These are phyloP conservation scores for Oropetium thomaeum DNA, from an alignment of 176 grass and related monocot genomes.

Conservation along the genomic window DNA sequence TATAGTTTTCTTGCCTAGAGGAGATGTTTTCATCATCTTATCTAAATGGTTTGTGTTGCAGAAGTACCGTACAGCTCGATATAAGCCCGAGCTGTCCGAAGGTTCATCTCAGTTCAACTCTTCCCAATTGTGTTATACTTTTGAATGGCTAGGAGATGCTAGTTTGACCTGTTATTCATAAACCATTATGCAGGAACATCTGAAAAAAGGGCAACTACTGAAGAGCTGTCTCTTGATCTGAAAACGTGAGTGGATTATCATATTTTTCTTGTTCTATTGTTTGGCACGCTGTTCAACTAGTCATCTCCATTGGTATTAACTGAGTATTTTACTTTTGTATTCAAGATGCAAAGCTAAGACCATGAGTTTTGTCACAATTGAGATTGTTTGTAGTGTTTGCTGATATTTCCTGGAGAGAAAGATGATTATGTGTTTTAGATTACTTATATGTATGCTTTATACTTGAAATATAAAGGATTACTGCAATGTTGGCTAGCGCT, in stretches of 20 bases:
- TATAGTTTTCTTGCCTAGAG: constrained; percentile 11
- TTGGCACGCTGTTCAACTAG: neutral
- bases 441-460: neutral
- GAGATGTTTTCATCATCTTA: constrained; percentile 21
- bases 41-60: constrained; percentile 39
- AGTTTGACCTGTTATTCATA: constrained; percentile 8
- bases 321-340: constrained; percentile 15
- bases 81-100: constrained; percentile 71
- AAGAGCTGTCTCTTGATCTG: constrained; percentile 60
- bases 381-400: neutral
- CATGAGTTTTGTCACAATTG: neutral
- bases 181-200: constrained; percentile 49
- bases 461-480: neutral
- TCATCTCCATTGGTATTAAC: constrained; percentile 10
- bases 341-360: neutral
- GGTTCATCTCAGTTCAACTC: constrained; percentile 44
- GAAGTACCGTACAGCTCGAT: constrained; percentile 88
- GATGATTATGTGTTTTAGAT: constrained; percentile 2
- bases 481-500: neutral
- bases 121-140: constrained; percentile 11
- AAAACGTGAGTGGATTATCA: constrained; percentile 59
- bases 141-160: constrained; percentile 10
- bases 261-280: constrained; percentile 18
- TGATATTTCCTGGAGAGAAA: constrained; percentile 12
- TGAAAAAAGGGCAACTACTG: constrained; percentile 45